Evolutionary conservation across 2,329 filamentous ascomycete genomes (phyloP).

Genomic region (Dactylellina drechsleri): DNA sequence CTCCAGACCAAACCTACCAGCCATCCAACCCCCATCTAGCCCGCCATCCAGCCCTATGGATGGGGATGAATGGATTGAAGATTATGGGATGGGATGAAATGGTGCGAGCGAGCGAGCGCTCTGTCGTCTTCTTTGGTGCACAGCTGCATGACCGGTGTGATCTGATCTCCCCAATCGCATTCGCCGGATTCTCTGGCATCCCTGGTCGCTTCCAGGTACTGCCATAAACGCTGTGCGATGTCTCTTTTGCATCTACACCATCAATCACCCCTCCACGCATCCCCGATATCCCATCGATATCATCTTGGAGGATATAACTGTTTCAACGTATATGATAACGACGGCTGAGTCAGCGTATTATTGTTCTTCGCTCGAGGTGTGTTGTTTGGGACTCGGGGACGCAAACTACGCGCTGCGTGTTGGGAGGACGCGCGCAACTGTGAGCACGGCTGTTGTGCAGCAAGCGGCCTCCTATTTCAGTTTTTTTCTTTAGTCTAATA

Average conservation of each 20-base stretch:
- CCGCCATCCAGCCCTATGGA: background rate
- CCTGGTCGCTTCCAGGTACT: constrained; percentile 13
- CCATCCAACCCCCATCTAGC: background rate
- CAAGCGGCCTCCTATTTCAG: background rate
- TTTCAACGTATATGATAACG: no score
- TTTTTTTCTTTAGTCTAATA: constrained; percentile 8
- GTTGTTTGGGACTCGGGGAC: background rate
- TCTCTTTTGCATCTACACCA: no score
- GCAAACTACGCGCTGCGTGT: background rate
- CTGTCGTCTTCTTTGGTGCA: constrained; percentile 37
- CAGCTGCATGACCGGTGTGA: constrained; percentile 22
- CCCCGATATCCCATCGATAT: no score
- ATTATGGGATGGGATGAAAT: constrained; percentile 6
- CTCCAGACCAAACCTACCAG: no score
- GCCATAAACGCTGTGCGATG: background rate
- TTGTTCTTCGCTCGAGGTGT: background rate
- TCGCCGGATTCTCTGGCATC: constrained; percentile 19
- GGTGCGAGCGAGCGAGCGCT: constrained; percentile 20
- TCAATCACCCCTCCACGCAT: no score
- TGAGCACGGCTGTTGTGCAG: constrained; percentile 13
- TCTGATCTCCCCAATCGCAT: constrained; percentile 40
- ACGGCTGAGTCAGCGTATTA: no score
- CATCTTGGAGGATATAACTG: no score
- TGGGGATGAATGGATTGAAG: background rate
- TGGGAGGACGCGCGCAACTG: background rate